phyloP scores from a whole-genome alignment of 108 stramenopile species.

The Cyclostephanos tholiformis region DNA sequence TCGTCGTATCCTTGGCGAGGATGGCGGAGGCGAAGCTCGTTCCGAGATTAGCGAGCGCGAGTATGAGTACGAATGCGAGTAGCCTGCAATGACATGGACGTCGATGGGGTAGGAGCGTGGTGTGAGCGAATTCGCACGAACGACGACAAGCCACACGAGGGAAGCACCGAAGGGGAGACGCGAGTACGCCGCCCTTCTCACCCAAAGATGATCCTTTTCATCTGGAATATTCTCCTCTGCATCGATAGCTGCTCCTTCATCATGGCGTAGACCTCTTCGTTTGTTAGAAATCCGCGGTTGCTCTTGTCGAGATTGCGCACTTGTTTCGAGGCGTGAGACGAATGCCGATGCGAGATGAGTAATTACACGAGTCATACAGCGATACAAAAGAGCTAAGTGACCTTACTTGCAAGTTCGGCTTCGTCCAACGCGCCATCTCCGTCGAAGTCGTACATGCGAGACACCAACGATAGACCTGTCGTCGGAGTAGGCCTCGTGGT shows the following conservation, averaged over 20 bases:
- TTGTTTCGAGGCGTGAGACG: too few species aligned
- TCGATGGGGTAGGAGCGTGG: too few species aligned
- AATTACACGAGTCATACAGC: too few species aligned
- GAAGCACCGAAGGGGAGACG: not conserved
- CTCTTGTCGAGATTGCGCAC: too few species aligned
- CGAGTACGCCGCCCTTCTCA: not conserved
- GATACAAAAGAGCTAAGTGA: too few species aligned
- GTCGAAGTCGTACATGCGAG: too few species aligned
- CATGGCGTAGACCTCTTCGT: constrained; percentile 40
- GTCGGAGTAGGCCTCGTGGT: too few species aligned
- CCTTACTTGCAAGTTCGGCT: too few species aligned
- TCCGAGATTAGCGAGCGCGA: constrained; percentile 48
- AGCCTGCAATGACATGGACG: not conserved
- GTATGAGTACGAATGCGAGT: constrained; percentile 22
- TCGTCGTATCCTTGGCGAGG: constrained; percentile 47
- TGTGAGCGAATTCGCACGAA: too few species aligned
- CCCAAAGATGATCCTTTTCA: constrained; percentile 31
- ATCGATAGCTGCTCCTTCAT: constrained; percentile 21
- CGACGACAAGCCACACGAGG: not conserved
- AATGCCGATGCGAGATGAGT: too few species aligned
- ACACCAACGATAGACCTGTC: too few species aligned
- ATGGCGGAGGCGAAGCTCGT: constrained; percentile 48
- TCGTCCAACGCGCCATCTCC: too few species aligned
- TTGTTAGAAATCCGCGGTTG: constrained; percentile 4
- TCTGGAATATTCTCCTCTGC: constrained; percentile 17